Percentiles rank a stretch among this genome's conserved stretches.
phyloP scores from a whole-genome alignment of 2,329 filamentous ascomycete genomes.

The Nannizzia gypsea region DNA sequence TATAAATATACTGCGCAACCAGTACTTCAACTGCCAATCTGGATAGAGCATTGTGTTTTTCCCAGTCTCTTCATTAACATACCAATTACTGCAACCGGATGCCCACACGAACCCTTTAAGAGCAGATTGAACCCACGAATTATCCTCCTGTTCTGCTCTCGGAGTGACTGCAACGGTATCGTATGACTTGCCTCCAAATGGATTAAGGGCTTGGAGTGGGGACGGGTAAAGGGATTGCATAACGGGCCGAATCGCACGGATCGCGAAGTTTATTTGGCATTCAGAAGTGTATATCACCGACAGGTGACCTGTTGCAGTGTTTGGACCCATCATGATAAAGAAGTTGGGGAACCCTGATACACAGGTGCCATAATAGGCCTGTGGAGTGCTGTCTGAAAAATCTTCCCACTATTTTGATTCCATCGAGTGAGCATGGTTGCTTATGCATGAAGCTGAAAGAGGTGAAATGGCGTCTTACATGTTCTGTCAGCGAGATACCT shows the following conservation, averaged over 20 bases:
- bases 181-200: conserved; percentile 10
- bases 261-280: conserved; percentile 41
- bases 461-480: conserved; percentile 16
- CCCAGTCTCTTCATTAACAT: conserved; percentile 35
- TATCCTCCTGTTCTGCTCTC: conserved; percentile 27
- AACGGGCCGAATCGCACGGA: conserved; percentile 34
- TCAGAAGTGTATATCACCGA: conserved; percentile 42
- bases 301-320: conserved; percentile 39
- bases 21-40: conserved; percentile 41
- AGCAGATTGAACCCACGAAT: conserved; percentile 30
- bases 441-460: conserved; percentile 17
- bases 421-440: conserved; percentile 22
- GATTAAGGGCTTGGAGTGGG: conserved; percentile 17
- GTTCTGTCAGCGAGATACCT: conserved; percentile 23
- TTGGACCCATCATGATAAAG: conserved; percentile 37
- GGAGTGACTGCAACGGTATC: conserved; percentile 28
- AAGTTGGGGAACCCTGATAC: conserved; percentile 39
- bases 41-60: conserved; percentile 44
- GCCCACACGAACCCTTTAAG: conserved; percentile 38
- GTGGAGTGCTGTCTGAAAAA: conserved; percentile 24
- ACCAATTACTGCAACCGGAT: conserved; percentile 43
- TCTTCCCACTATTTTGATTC: conserved; percentile 30
- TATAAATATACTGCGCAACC: conserved; percentile 38
- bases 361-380: conserved; percentile 41
- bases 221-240: conserved; percentile 23